These are phyloP conservation scores for Melanomma pulvis-pyrius DNA, from an alignment of 495 filamentous ascomycete species.

Conservation along the genomic window DNA sequence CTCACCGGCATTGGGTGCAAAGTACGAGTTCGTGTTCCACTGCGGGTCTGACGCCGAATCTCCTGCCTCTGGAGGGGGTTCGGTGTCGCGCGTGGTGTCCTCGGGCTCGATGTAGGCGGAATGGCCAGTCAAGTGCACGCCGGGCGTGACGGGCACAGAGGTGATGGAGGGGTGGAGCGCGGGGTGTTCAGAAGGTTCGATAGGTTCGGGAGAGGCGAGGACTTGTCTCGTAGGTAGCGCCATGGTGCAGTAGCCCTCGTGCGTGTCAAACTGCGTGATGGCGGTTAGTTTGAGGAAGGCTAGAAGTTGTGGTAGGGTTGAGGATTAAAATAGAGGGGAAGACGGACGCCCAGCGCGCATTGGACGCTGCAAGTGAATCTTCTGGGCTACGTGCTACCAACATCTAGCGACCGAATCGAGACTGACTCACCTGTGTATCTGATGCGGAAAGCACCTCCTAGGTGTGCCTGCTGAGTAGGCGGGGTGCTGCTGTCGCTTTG, in stretches of 20 bases:
- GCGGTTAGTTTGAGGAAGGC: constrained; percentile 8
- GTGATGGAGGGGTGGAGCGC: constrained; percentile 42
- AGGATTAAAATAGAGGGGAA: neutral
- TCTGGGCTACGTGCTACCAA: neutral
- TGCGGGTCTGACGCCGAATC: constrained; percentile 29
- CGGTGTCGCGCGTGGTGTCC: constrained; percentile 1
- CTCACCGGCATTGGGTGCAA: constrained; percentile 16
- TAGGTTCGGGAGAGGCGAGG: constrained; percentile 11
- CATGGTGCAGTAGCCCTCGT: constrained; percentile 9
- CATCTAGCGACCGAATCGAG: neutral
- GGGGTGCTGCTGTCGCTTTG: neutral
- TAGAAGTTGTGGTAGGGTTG: neutral
- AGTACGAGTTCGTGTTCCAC: constrained; percentile 43
- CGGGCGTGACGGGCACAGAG: constrained; percentile 43
- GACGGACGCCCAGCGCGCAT: neutral
- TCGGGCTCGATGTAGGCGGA: constrained; percentile 39
- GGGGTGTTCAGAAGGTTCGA: constrained; percentile 23
- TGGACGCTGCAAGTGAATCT: too few relatives aligned
- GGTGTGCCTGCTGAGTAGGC: neutral
- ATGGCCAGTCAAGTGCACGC: constrained; percentile 36
- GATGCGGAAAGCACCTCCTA: neutral
- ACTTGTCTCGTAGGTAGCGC: constrained; percentile 8
- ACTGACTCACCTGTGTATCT: neutral
- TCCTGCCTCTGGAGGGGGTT: constrained; percentile 25
- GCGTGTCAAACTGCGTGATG: constrained; percentile 20